A percentile compares a stretch with the other conserved stretches of the same genome.
Evolutionary conservation across 495 filamentous ascomycete species (phyloP).

Genomic region (Venustampulla echinocandica): DNA sequence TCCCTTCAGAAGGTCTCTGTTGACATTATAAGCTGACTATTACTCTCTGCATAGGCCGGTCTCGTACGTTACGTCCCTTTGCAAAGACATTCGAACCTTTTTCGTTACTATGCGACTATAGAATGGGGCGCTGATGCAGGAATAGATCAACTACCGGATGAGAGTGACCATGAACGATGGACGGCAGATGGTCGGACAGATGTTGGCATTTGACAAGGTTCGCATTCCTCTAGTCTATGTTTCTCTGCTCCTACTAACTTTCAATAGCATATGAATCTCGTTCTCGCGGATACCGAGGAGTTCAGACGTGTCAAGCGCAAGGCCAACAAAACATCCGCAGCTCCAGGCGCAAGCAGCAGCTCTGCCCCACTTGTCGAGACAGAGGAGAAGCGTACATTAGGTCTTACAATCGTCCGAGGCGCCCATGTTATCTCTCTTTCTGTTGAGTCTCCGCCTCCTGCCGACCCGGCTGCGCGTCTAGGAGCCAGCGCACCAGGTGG

Average conservation of each 20-base stretch:
- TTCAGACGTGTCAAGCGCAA: slow-evolving; percentile 93
- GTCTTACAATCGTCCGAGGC: slow-evolving; percentile 89
- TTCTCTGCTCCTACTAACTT: slow-evolving; percentile 5
- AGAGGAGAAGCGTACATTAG: slow-evolving; percentile 93
- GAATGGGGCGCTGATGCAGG: slow-evolving; percentile 27
- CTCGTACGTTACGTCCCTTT: slow-evolving; percentile 59
- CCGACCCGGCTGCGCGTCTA: slow-evolving; percentile 84
- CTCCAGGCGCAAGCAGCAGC: slow-evolving; percentile 50
- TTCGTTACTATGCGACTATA: neutral
- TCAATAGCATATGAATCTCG: slow-evolving; percentile 92
- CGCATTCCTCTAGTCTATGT: slow-evolving; percentile 1
- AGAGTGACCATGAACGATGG: slow-evolving; percentile 91
- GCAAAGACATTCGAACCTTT: slow-evolving; percentile 18
- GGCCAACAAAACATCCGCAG: slow-evolving; percentile 57
- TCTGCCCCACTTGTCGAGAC: slow-evolving; percentile 61
- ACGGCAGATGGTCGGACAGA: slow-evolving; percentile 92
- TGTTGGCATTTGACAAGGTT: slow-evolving; percentile 97
- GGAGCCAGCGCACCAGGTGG: slow-evolving; percentile 67
- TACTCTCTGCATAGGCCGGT: slow-evolving; percentile 63
- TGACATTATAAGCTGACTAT: slow-evolving; percentile 66
- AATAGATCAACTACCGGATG: slow-evolving; percentile 98
- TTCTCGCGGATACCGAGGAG: slow-evolving; percentile 97
- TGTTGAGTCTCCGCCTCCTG: slow-evolving; percentile 92
- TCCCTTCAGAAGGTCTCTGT: slow-evolving; percentile 36
- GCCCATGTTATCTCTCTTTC: slow-evolving; percentile 89